A percentile compares a stretch with the other conserved stretches of the same genome.
Evolutionary conservation across 2,329 filamentous ascomycete genomes (phyloP).

Genomic region (Colletotrichum liaoningense): DNA sequence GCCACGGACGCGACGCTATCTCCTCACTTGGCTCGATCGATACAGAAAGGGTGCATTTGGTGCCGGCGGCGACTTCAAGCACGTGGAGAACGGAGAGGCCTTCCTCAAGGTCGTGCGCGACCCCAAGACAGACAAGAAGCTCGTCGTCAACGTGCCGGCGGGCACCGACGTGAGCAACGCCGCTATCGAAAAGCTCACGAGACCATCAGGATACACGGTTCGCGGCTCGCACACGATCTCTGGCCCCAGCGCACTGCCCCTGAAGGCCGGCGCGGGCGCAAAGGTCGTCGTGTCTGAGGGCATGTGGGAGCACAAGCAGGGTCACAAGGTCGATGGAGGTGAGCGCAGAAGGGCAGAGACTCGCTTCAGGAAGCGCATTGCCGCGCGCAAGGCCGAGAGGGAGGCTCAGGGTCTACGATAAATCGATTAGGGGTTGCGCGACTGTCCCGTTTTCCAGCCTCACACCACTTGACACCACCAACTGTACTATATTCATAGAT

Average conservation of each 20-base stretch:
- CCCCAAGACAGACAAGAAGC: slow-evolving; percentile 56
- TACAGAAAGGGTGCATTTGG: slow-evolving; percentile 84
- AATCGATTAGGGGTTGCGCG: not conserved
- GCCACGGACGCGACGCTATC: slow-evolving; percentile 82
- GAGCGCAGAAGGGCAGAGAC: slow-evolving; percentile 90
- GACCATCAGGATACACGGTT: slow-evolving; percentile 69
- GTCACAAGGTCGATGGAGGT: slow-evolving; percentile 95
- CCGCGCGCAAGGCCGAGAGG: slow-evolving; percentile 78
- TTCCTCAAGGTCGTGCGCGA: slow-evolving; percentile 61
- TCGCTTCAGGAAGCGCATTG: slow-evolving; percentile 84
- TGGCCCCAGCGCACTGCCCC: slow-evolving; percentile 78
- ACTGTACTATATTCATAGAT: slow-evolving; percentile 35
- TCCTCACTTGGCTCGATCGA: slow-evolving; percentile 88
- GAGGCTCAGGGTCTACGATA: slow-evolving; percentile 49
- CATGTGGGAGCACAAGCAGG: slow-evolving; percentile 90
- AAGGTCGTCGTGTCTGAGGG: slow-evolving; percentile 81
- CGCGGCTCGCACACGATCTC: slow-evolving; percentile 75
- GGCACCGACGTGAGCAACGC: slow-evolving; percentile 48
- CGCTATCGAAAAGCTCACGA: slow-evolving; percentile 48
- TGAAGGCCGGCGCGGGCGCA: slow-evolving; percentile 74
- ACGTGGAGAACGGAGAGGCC: slow-evolving; percentile 71
- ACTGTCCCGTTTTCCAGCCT: slow-evolving; percentile 23
- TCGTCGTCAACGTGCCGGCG: slow-evolving; percentile 66
- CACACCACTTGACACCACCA: slow-evolving; percentile 30
- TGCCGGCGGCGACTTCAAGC: slow-evolving; percentile 82